Evolutionary conservation across 2,329 filamentous ascomycete species (phyloP), one percentile per base, ranked within the genome.

Genomic region (Dactylella cylindrospora): DNA sequence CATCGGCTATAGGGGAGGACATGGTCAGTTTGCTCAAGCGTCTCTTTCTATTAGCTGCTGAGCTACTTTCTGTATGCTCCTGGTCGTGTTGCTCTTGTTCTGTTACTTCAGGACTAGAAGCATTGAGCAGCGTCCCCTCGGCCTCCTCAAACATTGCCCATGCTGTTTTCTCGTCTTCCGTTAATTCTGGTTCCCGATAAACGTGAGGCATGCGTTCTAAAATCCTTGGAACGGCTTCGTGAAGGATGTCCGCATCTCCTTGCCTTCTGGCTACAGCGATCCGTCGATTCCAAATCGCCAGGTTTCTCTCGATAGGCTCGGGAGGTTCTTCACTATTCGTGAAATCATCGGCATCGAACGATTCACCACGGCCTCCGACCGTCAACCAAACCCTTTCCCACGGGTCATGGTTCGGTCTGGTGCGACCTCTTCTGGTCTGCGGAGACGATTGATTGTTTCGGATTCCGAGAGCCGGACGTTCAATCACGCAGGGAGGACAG

Each of bases 21-120:
- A 38, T 74, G 78, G 65, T 86, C 80, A 13, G 81, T 79, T 62
- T 90, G 85, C 66, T 88, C 81, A 35, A 88, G 90, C 71, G 85
- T 87, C 67, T 96, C 90, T 65, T 97, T 84, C 15, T 87, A 89
- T 65, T 90, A 88, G 93, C 91, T 96, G 3, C 91, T 89, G 55
- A 84, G 80, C 49, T 85, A 79, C 72, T 95, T 90, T 67, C 95
- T 90, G 33, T 84, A 76, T 5, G 85, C 86, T 72, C 94, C 87
- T 29, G 82, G 81, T 33, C 83, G 79, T 26, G 80, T 80, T 12
- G 74, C 75, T 68, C 38, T 70, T 69, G 36, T 41, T 46, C 51
- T 31, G 33, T 44, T 9, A 36, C 13, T 31, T 51, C 50, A 13
- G 59, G 33, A 6, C 15, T 20, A 28, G 25, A 10, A 10, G 13